These are phyloP conservation scores for Vigna nakashimae DNA, from an alignment of 306 rosid genomes.

Conservation along the genomic window DNA sequence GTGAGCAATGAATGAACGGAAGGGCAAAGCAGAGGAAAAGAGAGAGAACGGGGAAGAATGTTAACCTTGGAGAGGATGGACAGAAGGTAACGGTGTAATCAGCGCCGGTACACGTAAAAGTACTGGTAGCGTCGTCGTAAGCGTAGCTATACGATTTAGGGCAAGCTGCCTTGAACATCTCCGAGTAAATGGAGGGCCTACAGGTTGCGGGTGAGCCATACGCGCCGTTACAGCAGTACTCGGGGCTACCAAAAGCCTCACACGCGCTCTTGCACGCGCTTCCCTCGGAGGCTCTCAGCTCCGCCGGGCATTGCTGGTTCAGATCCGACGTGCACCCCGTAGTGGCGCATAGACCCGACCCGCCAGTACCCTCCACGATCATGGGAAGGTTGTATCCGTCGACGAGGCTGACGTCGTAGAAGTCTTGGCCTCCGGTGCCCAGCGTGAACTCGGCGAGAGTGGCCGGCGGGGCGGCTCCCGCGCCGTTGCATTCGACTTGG, in stretches of 20 bases:
- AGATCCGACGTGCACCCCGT: slow-evolving; percentile 89
- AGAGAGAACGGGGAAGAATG: neutral
- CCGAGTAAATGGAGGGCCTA: slow-evolving; percentile 75
- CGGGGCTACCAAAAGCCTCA: slow-evolving; percentile 87
- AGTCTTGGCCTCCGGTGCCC: slow-evolving; percentile 85
- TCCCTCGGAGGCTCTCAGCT: slow-evolving; percentile 67
- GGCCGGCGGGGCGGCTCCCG: slow-evolving; percentile 91
- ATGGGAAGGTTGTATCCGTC: slow-evolving; percentile 91
- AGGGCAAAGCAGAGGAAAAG: neutral
- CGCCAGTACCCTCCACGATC: slow-evolving; percentile 83
- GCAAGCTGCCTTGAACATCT: slow-evolving; percentile 83
- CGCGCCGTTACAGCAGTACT: slow-evolving; percentile 88
- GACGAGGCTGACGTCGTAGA: slow-evolving; percentile 94
- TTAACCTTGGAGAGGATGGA: slow-evolving; percentile 73
- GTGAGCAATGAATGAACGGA: neutral
- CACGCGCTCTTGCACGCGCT: slow-evolving; percentile 98
- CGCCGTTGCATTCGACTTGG: slow-evolving; percentile 79
- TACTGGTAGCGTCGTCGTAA: slow-evolving; percentile 84
- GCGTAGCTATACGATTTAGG: slow-evolving; percentile 94
- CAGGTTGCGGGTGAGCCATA: slow-evolving; percentile 74
- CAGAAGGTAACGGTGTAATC: slow-evolving; percentile 88
- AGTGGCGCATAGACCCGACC: slow-evolving; percentile 77
- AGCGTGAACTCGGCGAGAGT: slow-evolving; percentile 95
- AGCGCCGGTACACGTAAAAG: slow-evolving; percentile 82
- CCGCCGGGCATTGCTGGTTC: slow-evolving; percentile 81